These are phyloP conservation scores for Phanerochaete sordida DNA, from an alignment of 768 basidiomycete genomes.

Conservation along the genomic window DNA sequence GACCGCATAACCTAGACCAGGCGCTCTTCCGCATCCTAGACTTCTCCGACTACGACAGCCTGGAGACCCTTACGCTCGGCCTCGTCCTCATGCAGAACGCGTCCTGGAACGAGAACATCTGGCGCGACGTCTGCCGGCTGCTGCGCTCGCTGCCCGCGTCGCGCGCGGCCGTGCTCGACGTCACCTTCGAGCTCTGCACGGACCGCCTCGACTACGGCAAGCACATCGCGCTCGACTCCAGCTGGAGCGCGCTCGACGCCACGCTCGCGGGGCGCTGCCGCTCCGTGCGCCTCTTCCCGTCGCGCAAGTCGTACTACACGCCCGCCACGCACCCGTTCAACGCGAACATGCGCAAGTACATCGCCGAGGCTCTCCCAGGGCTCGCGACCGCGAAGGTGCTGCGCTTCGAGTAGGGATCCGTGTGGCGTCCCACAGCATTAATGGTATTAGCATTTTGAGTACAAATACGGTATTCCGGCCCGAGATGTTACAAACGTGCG, in stretches of 20 bases:
- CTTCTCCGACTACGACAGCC: not conserved
- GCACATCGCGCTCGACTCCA: not conserved
- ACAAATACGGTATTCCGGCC: too few relatives aligned
- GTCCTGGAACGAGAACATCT: slow-evolving; percentile 3
- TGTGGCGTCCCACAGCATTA: not conserved
- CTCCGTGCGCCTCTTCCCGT: not conserved
- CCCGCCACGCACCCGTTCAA: not conserved
- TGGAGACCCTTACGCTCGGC: not conserved
- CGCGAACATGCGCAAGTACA: not conserved
- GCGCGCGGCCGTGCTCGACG: not conserved
- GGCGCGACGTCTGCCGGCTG: slow-evolving; percentile 3
- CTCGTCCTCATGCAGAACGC: not conserved
- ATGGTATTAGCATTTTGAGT: too few relatives aligned
- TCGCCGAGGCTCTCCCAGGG: not conserved
- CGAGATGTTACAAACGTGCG: too few relatives aligned
- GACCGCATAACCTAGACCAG: not conserved
- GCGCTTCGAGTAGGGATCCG: not conserved
- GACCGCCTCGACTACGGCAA: slow-evolving; percentile 3
- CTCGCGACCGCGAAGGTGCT: not conserved
- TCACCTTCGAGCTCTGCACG: slow-evolving; percentile 1
- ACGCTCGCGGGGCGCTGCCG: not conserved
- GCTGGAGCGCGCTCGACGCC: not conserved
- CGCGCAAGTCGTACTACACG: not conserved
- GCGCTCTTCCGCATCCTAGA: not conserved
- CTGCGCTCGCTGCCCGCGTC: not conserved